Conservation (phyloP, 83 land plant species). For the Thuja plicata region DNA sequence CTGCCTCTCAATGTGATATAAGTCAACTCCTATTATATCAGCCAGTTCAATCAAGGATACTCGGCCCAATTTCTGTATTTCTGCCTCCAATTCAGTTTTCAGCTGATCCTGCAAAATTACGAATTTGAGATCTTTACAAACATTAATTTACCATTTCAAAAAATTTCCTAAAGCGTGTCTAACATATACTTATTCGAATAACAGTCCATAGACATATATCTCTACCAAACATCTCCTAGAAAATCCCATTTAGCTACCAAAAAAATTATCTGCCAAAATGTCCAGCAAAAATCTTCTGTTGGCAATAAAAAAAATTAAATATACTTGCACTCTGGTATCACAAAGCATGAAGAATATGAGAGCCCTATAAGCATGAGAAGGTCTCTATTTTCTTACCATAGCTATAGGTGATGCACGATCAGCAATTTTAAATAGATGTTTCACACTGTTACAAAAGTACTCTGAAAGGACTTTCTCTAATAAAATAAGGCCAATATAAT, state of each 20-base stretch:
- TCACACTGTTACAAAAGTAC: background rate
- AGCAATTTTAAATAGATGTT: background rate
- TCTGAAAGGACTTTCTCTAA: background rate
- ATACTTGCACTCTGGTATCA: conserved; percentile 5
- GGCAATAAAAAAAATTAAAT: background rate
- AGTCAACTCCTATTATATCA: conserved; percentile 80
- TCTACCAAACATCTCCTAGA: background rate
- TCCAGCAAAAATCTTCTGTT: background rate
- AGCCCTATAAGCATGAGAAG: background rate
- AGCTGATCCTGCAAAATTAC: conserved; percentile 71
- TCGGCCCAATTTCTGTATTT: conserved; percentile 66
- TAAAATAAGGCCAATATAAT: background rate
- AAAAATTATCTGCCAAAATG: background rate
- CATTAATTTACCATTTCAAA: background rate
- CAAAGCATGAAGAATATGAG: background rate
- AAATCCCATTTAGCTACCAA: background rate
- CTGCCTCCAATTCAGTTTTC: conserved; percentile 68
- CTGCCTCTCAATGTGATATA: conserved; percentile 89
- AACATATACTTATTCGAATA: background rate
- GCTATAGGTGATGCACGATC: background rate
- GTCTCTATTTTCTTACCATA: background rate
- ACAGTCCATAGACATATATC: background rate
- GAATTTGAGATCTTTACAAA: background rate
- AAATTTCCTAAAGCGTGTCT: background rate
- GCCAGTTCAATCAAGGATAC: conserved; percentile 90